These are phyloP conservation scores for Tolypocladium endophyticum DNA, from an alignment of 2,329 filamentous ascomycete genomes.

Conservation along the genomic window DNA sequence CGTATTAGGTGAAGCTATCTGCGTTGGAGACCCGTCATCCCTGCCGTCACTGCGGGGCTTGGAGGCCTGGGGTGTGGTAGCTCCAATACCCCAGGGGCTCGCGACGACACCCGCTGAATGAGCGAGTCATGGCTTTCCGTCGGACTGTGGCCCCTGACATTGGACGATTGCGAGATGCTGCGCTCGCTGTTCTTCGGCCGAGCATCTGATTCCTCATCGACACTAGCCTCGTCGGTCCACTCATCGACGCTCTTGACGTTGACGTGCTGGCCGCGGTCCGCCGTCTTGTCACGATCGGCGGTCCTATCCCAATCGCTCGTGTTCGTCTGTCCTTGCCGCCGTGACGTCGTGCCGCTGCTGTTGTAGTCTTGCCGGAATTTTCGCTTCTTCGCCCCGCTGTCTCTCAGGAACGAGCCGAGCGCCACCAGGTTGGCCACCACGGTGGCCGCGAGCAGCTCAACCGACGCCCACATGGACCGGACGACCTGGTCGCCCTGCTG, in stretches of 20 bases:
- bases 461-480: slow-evolving; percentile 77
- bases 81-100: background rate
- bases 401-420: slow-evolving; percentile 83
- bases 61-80: background rate
- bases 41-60: background rate
- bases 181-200: background rate
- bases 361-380: slow-evolving; percentile 53
- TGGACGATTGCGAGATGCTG: background rate
- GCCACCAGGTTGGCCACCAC: slow-evolving; percentile 81
- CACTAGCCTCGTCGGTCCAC: background rate
- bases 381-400: slow-evolving; percentile 79
- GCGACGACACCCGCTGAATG: background rate
- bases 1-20: background rate
- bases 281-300: background rate
- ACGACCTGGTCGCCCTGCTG: slow-evolving; percentile 69
- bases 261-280: background rate
- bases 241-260: background rate
- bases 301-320: background rate
- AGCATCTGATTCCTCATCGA: background rate
- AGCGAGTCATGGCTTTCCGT: background rate
- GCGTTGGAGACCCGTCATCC: background rate
- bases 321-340: background rate
- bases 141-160: background rate
- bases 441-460: slow-evolving; percentile 87
- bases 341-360: background rate